phyloP scores from a whole-genome alignment of 306 rosid species.

The Ziziphus jujuba region DNA sequence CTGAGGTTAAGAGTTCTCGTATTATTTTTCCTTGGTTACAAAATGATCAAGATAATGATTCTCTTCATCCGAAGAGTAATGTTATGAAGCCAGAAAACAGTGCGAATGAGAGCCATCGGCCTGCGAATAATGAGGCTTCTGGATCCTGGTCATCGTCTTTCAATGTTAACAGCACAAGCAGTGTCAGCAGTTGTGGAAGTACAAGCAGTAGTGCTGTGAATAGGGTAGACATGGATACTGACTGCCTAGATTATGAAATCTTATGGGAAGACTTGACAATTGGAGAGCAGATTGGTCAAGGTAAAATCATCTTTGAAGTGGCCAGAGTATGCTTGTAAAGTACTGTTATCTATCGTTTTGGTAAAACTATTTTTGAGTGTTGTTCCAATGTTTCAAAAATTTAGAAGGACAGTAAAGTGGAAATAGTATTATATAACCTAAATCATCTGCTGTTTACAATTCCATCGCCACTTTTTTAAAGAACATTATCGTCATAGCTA shows the following conservation, averaged over 20 bases:
- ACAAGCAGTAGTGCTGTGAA: slow-evolving; percentile 71
- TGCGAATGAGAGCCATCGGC: slow-evolving; percentile 52
- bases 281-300: slow-evolving; percentile 97
- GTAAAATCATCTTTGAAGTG: slow-evolving; percentile 39
- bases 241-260: slow-evolving; percentile 93
- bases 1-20: slow-evolving; percentile 48
- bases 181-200: slow-evolving; percentile 98
- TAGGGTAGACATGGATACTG: slow-evolving; percentile 76
- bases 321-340: slow-evolving; percentile 18
- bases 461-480: background rate
- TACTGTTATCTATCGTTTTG: slow-evolving; percentile 16
- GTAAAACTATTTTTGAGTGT: background rate
- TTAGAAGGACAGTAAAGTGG: background rate
- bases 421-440: slow-evolving; percentile 1
- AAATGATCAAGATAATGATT: slow-evolving; percentile 68
- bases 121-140: slow-evolving; percentile 59
- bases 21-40: slow-evolving; percentile 60
- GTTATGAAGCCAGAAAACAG: slow-evolving; percentile 53
- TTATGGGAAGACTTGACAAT: slow-evolving; percentile 94
- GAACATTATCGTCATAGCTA: slow-evolving; percentile 2
- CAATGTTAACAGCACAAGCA: slow-evolving; percentile 90
- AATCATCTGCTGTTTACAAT: background rate
- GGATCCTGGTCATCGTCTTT: slow-evolving; percentile 77
- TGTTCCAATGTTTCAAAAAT: background rate
- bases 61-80: slow-evolving; percentile 41